Conservation (phyloP, 768 basidiomycete species). For the Xerocomellus chrysenteron region DNA sequence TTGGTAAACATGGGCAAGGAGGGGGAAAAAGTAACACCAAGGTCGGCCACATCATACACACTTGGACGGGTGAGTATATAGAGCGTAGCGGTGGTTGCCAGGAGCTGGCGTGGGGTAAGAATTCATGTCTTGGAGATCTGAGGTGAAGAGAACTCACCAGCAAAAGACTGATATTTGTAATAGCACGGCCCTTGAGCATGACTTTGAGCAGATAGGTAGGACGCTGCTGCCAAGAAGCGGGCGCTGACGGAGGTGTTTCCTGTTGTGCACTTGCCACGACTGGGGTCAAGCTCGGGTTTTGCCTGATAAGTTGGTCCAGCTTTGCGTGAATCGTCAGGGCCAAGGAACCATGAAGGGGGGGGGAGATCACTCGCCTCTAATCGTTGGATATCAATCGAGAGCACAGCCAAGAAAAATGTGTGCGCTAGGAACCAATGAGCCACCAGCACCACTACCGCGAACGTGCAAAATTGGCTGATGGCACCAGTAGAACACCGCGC, state of each 20-base stretch:
- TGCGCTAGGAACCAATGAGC: constrained; percentile 98
- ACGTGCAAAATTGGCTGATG: constrained; percentile 89
- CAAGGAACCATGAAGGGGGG: neutral
- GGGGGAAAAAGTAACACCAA: constrained; percentile 14
- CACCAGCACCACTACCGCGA: constrained; percentile 90
- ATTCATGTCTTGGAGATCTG: neutral
- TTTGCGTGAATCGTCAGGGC: constrained; percentile 31
- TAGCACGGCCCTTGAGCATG: constrained; percentile 63
- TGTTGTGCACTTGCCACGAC: constrained; percentile 30
- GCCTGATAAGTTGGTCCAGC: constrained; percentile 84
- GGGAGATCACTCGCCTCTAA: constrained; percentile 58
- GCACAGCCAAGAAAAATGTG: constrained; percentile 91
- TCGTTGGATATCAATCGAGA: constrained; percentile 94
- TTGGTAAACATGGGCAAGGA: constrained; percentile 36
- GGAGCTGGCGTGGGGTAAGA: constrained; percentile 47
- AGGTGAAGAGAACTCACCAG: constrained; percentile 48
- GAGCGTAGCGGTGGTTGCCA: constrained; percentile 71
- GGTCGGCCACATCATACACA: constrained; percentile 30
- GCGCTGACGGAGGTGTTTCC: constrained; percentile 20
- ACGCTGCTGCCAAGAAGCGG: constrained; percentile 35
- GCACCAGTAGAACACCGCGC: constrained; percentile 74
- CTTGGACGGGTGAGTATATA: constrained; percentile 69
- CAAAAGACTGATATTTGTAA: constrained; percentile 77
- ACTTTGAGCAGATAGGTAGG: constrained; percentile 32
- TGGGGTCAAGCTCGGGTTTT: constrained; percentile 59